Conservation (phyloP, 441 rosid species). For the Jatropha multifida region DNA sequence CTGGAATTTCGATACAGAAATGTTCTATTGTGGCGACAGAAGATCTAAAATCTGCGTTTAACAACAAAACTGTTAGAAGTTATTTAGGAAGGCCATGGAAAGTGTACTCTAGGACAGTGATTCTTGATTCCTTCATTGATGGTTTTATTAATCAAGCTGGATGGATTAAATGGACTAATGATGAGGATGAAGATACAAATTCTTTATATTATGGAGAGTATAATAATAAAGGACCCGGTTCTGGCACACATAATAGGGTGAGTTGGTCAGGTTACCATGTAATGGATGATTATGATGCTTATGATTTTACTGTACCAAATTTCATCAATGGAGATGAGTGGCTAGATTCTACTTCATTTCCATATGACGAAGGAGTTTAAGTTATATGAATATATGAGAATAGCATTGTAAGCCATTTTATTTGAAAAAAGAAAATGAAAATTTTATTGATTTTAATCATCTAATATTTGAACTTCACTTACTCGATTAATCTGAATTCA, state of each 20-base stretch:
- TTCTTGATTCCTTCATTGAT: conserved; percentile 67
- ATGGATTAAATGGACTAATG: conserved; percentile 53
- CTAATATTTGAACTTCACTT: too few relatives aligned
- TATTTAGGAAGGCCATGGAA: conserved; percentile 82
- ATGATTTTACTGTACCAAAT: conserved; percentile 57
- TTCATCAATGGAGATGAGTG: conserved; percentile 69
- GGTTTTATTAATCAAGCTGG: conserved; percentile 58
- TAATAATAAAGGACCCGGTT: conserved; percentile 67
- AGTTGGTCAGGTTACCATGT: conserved; percentile 61
- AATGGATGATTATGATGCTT: conserved; percentile 67
- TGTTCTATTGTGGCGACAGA: conserved; percentile 61
- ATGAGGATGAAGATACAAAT: conserved; percentile 40
- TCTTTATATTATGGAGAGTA: conserved; percentile 75
- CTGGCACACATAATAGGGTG: conserved; percentile 54
- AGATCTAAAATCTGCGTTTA: conserved; percentile 32
- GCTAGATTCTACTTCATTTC: conserved; percentile 66
- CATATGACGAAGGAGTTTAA: conserved; percentile 50
- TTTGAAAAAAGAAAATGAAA: too few relatives aligned
- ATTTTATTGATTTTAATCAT: too few relatives aligned
- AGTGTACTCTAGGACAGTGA: conserved; percentile 56
- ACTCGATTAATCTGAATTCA: too few relatives aligned
- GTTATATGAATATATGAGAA: too few relatives aligned
- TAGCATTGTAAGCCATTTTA: too few relatives aligned
- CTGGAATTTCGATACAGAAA: conserved; percentile 81
- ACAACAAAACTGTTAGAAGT: conserved; percentile 35